Base-by-base conservation (phyloP, 805 yeast species). In the Yamadazyma tumulicola region DNA sequence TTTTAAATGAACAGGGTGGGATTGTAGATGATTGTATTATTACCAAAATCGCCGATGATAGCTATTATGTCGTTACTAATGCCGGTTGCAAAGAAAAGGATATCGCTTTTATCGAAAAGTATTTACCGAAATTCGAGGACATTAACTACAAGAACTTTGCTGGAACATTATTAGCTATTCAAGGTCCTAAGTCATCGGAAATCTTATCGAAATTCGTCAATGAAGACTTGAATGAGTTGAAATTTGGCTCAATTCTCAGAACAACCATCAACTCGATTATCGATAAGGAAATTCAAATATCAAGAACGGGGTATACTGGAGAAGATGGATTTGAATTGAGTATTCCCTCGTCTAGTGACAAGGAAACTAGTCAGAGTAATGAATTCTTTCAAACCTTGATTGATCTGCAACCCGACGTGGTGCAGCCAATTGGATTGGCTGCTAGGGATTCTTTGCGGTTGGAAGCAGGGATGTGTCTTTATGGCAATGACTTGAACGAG, bases 401-500 rank as follows among this genome's bases (percentile, higher is more conserved):
- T 27, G 70, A 63, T 32, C 71, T 73, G 25, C 51, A 56, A 38
- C 67, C 77, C 53, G 73, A 72, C 3, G 56, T 65, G 9, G 85
- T 87, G 31, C 77, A 76, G 55, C 95, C 96, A 24, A 85, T 88
- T 48, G 98, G 98, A 4, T 75, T 93, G 33, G 98, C 97, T n/a
- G 97, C 98, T 2, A 80, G 98, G 60, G 98, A 93, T 59, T 85
- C 97, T 8, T 70, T 93, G 46, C 77, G 98, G 53, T 67, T 93
- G 34, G 98, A 93, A 66, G 98, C 98, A 4, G 98, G 98, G 20
- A 85, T 93, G 96, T 93, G 98, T 61, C 71, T 93, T 36, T 93
- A 93, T 52, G 98, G 98, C 2, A 84, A 88, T 56, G 98, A 93
- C 60, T 71, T 93, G 50, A 75, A 74, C 42, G 95, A 87, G 48